A percentile compares a stretch with the other conserved stretches of the same genome.
Conservation (phyloP, 2,329 filamentous ascomycete genomes). For the Aureobasidium mangrovei region DNA sequence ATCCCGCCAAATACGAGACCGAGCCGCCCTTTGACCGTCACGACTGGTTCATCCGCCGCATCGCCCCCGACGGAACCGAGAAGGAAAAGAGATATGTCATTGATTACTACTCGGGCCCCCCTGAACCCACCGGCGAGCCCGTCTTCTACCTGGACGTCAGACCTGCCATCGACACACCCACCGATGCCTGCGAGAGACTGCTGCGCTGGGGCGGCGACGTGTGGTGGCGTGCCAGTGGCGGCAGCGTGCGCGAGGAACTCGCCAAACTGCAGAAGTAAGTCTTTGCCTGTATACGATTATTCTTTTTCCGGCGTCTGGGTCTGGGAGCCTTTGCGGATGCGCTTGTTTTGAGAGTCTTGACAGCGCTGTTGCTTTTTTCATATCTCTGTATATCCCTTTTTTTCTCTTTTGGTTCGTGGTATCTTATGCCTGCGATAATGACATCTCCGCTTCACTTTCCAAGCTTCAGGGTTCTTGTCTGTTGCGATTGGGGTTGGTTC, state of each 20-base stretch:
- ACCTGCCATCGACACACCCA: constrained; percentile 75
- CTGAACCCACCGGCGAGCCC: constrained; percentile 77
- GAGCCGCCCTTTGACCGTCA: constrained; percentile 92
- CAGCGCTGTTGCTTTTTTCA: background rate
- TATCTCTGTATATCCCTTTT: background rate
- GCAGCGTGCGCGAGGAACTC: constrained; percentile 46
- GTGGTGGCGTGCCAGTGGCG: constrained; percentile 84
- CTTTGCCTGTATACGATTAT: background rate
- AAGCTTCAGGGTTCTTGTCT: too few relatives aligned
- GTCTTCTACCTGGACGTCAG: constrained; percentile 94
- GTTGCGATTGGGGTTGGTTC: too few relatives aligned
- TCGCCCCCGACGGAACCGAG: constrained; percentile 52
- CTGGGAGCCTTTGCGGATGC: background rate
- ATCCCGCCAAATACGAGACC: constrained; percentile 67
- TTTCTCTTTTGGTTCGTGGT: background rate
- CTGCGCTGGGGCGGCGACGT: constrained; percentile 87
- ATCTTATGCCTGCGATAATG: background rate
- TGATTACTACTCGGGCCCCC: constrained; percentile 84
- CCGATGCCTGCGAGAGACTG: constrained; percentile 68
- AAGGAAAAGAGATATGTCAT: constrained; percentile 90
- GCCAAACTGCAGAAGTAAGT: constrained; percentile 21
- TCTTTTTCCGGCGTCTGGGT: background rate
- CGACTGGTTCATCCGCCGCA: constrained; percentile 86
- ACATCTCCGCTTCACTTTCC: background rate
- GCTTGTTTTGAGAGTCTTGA: background rate